Percentiles rank a stretch among this genome's conserved stretches.
Conservation (phyloP, 2,329 filamentous ascomycete species). For the Myrmaecium sp. region DNA sequence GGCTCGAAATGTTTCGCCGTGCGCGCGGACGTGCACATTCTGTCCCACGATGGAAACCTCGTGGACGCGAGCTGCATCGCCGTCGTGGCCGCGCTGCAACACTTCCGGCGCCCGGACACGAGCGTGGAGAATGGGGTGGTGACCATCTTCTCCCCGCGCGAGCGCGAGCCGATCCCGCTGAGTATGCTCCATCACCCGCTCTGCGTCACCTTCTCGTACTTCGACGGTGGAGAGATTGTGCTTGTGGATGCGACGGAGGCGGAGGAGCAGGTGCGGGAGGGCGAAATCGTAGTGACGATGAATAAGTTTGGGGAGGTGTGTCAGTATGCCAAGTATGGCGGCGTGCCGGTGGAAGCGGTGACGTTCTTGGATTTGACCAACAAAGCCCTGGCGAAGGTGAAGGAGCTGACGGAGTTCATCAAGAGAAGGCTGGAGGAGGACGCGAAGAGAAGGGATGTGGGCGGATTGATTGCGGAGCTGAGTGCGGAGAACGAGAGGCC, state of each 20-base stretch:
- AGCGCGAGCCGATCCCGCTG: conserved; percentile 78
- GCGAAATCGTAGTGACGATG: conserved; percentile 64
- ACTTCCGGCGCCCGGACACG: conserved; percentile 83
- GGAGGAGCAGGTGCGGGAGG: conserved; percentile 61
- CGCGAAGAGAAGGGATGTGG: conserved; percentile 57
- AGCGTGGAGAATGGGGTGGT: conserved; percentile 70
- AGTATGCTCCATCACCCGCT: conserved; percentile 86
- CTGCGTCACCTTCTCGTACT: conserved; percentile 80
- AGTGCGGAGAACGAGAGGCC: conserved; percentile 77
- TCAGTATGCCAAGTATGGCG: conserved; percentile 80
- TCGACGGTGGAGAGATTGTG: conserved; percentile 53
- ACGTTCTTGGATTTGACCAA: conserved; percentile 60
- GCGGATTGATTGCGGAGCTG: conserved; percentile 62
- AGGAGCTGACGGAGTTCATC: conserved; percentile 60
- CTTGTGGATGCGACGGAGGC: conserved; percentile 55
- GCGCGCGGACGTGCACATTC: conserved; percentile 77
- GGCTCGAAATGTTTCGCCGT: conserved; percentile 84
- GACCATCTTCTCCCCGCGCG: conserved; percentile 66
- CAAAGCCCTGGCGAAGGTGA: conserved; percentile 60
- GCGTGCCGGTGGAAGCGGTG: conserved; percentile 64
- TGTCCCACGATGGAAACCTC: conserved; percentile 81
- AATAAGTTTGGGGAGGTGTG: conserved; percentile 85
- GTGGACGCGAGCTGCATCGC: conserved; percentile 76
- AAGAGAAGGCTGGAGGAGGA: conserved; percentile 61
- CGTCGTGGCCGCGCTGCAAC: conserved; percentile 71